Base-by-base conservation (phyloP, 140 eudicot genomes). In the Ambrosia hybrid region DNA sequence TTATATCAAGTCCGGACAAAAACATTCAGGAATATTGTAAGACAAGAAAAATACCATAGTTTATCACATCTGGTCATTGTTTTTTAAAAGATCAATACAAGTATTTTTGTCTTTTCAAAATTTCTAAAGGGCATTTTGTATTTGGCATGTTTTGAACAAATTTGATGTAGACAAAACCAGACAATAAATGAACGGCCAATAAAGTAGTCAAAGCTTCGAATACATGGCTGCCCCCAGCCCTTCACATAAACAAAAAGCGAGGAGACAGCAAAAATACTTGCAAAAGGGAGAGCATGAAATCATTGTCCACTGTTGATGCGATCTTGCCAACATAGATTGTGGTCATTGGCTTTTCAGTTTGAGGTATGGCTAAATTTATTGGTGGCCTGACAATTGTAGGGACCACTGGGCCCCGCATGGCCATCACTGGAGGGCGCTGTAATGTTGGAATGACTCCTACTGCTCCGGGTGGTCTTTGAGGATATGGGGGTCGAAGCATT, bases 291-390 rank as follows among this genome's bases (percentile, higher is more conserved):
- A 84, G 92, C 84, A 95, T 95, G 78, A 91, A 95, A 73, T 95
- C 97, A 75, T 95, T 91, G 66, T 95, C 99, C 66, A 86, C 92
- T 3, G 91, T 79, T 63, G 98, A 83, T 26, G 96, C 83, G 46
- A 95, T 85, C 88, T 91, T 95, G 80, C 99, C 97, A 52, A 95
- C 95, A 80, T 88, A 95, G 41, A 91, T 89, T 1, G 90, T 95
- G 1, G 95, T 88, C 81, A 88, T 95, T 11, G 95, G 97, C 65
- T 88, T 87, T 73, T 88, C 99, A 48, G 75, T 55, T 76, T 86
- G 85, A 51, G 85, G 57, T 59, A 81, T 84, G 74, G 68, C 68
- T 76, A 87, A 85, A 69, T 68, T 61, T 70, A 79, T 72, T 70
- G 87, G 79, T 39, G 97, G 95, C 72, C 96, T 85, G 38, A 91